Base-by-base conservation (phyloP, 164 flowering plant genomes). In the Santalum album region DNA sequence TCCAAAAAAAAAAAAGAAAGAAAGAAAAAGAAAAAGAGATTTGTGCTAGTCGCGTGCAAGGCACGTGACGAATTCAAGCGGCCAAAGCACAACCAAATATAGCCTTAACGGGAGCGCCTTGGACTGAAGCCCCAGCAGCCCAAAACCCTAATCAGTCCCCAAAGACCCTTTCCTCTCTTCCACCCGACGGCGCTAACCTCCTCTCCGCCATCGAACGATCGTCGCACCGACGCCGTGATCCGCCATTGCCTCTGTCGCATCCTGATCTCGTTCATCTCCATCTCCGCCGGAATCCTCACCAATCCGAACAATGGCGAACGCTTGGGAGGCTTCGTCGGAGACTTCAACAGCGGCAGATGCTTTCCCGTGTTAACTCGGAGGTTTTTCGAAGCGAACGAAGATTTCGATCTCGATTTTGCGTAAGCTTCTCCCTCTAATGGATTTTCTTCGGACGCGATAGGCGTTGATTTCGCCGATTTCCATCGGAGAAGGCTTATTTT, bases 201-300 rank as follows among this genome's bases (percentile, higher is more conserved):
- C 16, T 46, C 50, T n/a, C 6, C 50, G 1, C 12, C 12, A 19
- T 5, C 14, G 17, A 19, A 15, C 5, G 22, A n/a, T 16, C 7
- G 23, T 20, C 21, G 25, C 34, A 29, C 6, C 34, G 34, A 3
- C 47, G 14, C n/a, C 21, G 47, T 4, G 12, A 4, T 43, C 21
- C 19, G n/a, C 21, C 12, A 12, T 14, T 14, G n/a, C 21, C 50
- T 46, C 50, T 46, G 50, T 15, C 50, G 23, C 12, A n/a, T n/a
- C 50, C 50, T 46, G n/a, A 46, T 46, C 21, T 19, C 50, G 11
- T 12, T 20, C 23, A 46, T 46, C 21, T 46, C 50, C 50, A 46
- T 46, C 50, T 23, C 50, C 50, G 50, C 6, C 50, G 50, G 23
- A 46, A 46, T 22, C 23, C 7, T 46, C 0, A 22, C 22, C 25